Evolutionary conservation across 345 rosid species (phyloP), one percentile per base, ranked within the genome.

Genomic region (Euclidium syriacum): DNA sequence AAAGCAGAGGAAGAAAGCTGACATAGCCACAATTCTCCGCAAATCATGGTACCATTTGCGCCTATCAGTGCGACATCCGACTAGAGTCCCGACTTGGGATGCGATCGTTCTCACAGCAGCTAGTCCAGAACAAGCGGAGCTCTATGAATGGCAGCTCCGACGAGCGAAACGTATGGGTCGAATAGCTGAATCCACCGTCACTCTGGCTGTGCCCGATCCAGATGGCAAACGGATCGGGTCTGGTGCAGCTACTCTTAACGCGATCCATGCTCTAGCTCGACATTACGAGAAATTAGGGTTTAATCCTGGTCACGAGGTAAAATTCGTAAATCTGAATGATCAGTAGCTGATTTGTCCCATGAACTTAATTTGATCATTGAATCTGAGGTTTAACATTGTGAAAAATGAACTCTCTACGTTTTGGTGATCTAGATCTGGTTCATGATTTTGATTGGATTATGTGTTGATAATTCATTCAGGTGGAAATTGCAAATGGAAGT

Each of bases 171-270:
- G 95, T 2, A 71, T 84, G 69, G 97, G 95, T 46, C 84, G 99
- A 27, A 90, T 94, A 26, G 81, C 97, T 58, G 7, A 56, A 72
- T 81, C 86, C 65, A 94, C 99, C 2, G 81, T 94, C 68, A 86
- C 92, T 40, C 77, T 90, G 19, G 88, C 96, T 4, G 92, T 90
- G 0, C 97, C 99, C 17, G 99, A 94, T 46, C 96, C 96, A 19
- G 67, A 87, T 7, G 97, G 95, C 57, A 86, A 79, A 24, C 91
- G 96, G 83, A 90, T 90, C 68, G 96, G 97, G 10, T 94, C 99
- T 24, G 97, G 99, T 4, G 96, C 97, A 23, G 99, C 97, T 46
- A 94, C 97, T 46, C 92, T 94, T 72, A 84, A 94, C 43, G 96
- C 99, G 67, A 73, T 94, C 56, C 58, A 56, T 43, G 90, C 96